Percentiles rank a stretch among this genome's conserved stretches.
These are phyloP conservation scores for Sporisorium graminicola DNA, from an alignment of 1,284 basidiomycete species.

Conservation along the genomic window DNA sequence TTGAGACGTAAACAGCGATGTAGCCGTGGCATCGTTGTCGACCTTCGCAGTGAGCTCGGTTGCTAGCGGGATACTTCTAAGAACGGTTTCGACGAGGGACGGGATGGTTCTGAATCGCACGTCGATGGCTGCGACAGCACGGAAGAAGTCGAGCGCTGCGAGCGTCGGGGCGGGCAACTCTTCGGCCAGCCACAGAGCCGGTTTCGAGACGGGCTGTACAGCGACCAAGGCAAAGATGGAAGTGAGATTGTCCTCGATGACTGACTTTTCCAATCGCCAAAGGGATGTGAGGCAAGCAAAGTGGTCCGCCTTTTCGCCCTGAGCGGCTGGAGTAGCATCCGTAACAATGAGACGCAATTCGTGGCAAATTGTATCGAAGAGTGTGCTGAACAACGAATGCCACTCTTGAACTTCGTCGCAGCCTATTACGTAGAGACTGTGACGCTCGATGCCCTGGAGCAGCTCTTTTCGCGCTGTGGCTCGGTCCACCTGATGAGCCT, in stretches of 20 bases:
- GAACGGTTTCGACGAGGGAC: slow-evolving; percentile 22
- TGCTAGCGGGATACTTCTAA: slow-evolving; percentile 18
- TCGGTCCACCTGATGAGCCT: not conserved
- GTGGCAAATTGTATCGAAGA: slow-evolving; percentile 16
- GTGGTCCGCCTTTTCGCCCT: slow-evolving; percentile 14
- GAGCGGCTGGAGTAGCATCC: slow-evolving; percentile 1
- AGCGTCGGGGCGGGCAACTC: slow-evolving; percentile 14
- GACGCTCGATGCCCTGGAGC: slow-evolving; percentile 31
- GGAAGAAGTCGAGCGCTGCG: slow-evolving; percentile 37
- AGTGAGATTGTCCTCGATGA: slow-evolving; percentile 32
- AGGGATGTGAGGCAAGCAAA: slow-evolving; percentile 34
- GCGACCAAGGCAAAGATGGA: slow-evolving; percentile 31
- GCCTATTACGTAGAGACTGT: slow-evolving; percentile 30
- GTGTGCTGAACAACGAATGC: slow-evolving; percentile 31
- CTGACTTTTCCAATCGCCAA: slow-evolving; percentile 44
- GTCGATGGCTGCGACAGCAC: slow-evolving; percentile 22
- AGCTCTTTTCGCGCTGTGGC: slow-evolving; percentile 32
- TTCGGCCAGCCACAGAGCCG: slow-evolving; percentile 21
- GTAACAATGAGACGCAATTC: slow-evolving; percentile 15
- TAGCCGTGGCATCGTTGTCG: not conserved
- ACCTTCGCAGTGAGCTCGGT: slow-evolving; percentile 1
- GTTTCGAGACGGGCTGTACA: slow-evolving; percentile 18
- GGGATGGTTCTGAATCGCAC: slow-evolving; percentile 37
- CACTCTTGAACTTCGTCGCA: slow-evolving; percentile 44
- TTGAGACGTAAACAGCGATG: slow-evolving; percentile 34